phyloP scores from a whole-genome alignment of 257 asterid species.

The Fraxinus americana region DNA sequence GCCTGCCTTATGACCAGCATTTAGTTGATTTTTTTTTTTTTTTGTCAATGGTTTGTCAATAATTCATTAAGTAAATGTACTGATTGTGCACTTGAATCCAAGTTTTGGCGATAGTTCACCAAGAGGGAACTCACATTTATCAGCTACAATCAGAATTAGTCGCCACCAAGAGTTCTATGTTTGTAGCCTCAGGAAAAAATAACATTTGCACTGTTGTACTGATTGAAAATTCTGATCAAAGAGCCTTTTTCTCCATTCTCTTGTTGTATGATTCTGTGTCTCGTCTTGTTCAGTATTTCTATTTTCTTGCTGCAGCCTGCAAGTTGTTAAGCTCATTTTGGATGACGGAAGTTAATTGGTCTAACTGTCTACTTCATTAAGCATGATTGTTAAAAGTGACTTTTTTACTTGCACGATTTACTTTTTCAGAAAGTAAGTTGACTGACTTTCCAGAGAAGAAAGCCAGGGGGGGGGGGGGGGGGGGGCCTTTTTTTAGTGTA shows the following conservation, averaged over 20 bases:
- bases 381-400: no score
- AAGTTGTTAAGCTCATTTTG: not conserved
- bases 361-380: no score
- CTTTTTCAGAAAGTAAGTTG: no score
- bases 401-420: no score
- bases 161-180: no score
- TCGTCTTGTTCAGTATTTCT: not conserved
- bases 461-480: no score
- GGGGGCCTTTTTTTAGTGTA: no score
- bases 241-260: not conserved
- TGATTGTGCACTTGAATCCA: slow-evolving; percentile 20
- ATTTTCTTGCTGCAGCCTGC: not conserved
- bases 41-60: slow-evolving; percentile 10
- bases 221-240: not conserved
- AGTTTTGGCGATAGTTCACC: slow-evolving; percentile 6
- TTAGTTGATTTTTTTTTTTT: slow-evolving; percentile 3
- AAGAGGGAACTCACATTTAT: slow-evolving; percentile 13
- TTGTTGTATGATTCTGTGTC: not conserved
- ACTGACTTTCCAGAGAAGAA: no score
- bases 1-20: not conserved
- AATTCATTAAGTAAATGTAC: slow-evolving; percentile 26
- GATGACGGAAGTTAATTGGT: not conserved
- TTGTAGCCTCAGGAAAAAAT: slow-evolving; percentile 1
- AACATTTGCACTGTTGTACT: slow-evolving; percentile 14
- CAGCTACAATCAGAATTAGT: not conserved